phyloP scores from a whole-genome alignment of 192 early-diverging fungal species.

The Coemansia sp. region DNA sequence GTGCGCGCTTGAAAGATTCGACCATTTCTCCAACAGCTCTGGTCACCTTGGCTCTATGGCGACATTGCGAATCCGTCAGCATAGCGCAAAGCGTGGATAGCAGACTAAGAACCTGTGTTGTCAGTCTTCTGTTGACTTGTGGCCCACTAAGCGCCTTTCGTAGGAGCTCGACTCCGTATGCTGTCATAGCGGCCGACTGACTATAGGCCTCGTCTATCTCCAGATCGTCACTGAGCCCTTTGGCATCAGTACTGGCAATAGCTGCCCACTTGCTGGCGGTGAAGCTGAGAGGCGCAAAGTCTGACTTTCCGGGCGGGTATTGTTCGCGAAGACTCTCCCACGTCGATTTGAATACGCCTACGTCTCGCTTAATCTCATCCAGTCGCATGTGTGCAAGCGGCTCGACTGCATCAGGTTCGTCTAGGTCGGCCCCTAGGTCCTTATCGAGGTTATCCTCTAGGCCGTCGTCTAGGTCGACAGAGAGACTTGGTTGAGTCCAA shows the following conservation, averaged over 20 bases:
- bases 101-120: not conserved
- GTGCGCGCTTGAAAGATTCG: not conserved
- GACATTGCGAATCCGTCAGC: not conserved
- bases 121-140: not conserved
- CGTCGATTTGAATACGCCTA: not conserved
- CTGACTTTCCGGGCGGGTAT: not conserved
- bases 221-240: not conserved
- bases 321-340: not conserved
- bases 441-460: not conserved
- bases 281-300: not conserved
- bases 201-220: not conserved
- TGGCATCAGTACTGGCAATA: not conserved
- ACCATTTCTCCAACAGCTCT: not conserved
- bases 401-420: not conserved
- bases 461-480: not conserved
- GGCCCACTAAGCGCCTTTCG: not conserved
- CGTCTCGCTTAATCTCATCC: not conserved
- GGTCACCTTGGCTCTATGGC: not conserved
- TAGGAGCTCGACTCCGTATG: not conserved
- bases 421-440: not conserved
- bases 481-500: not conserved
- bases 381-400: not conserved
- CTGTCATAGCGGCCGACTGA: not conserved
- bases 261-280: not conserved
- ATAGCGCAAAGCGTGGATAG: not conserved